Conservation (phyloP, 2,329 filamentous ascomycete genomes). For the Fonsecaea nubica region DNA sequence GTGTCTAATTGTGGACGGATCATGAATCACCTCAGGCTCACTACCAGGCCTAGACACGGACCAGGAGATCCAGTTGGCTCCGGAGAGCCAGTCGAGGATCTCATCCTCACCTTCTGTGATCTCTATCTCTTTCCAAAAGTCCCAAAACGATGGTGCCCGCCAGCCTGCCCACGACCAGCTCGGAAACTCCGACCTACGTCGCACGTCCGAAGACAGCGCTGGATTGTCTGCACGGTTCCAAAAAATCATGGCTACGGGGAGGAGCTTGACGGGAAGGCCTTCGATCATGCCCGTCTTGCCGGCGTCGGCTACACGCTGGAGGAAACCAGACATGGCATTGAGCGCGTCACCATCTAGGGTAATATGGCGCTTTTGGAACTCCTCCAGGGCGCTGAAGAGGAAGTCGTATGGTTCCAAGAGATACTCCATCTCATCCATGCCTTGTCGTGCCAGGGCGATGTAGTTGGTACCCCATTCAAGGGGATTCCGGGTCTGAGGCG, state of each 20-base stretch:
- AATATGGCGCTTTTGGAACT: slow-evolving; percentile 1
- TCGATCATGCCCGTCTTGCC: slow-evolving; percentile 7
- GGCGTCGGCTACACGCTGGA: not conserved
- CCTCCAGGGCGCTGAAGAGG: slow-evolving; percentile 11
- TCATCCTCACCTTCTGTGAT: not conserved
- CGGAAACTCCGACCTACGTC: slow-evolving; percentile 1
- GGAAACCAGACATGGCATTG: slow-evolving; percentile 9
- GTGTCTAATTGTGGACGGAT: not conserved
- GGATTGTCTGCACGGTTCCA: not conserved
- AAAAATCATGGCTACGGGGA: slow-evolving; percentile 9
- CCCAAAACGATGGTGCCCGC: slow-evolving; percentile 1
- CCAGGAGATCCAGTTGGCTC: not conserved
- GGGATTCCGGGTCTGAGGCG: not conserved
- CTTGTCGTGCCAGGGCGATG: not conserved
- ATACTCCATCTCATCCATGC: slow-evolving; percentile 2
- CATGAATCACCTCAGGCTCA: not conserved
- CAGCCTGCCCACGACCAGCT: slow-evolving; percentile 13
- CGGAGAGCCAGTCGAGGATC: not conserved
- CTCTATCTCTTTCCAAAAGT: not conserved
- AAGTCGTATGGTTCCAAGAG: slow-evolving; percentile 3
- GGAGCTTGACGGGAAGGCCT: slow-evolving; percentile 1
- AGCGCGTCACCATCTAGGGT: slow-evolving; percentile 12
- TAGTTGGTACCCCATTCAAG: not conserved
- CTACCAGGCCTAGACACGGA: not conserved
- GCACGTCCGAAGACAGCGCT: not conserved